These are phyloP conservation scores for Linaria vulgaris DNA, from an alignment of 257 asterid genomes.

Conservation along the genomic window DNA sequence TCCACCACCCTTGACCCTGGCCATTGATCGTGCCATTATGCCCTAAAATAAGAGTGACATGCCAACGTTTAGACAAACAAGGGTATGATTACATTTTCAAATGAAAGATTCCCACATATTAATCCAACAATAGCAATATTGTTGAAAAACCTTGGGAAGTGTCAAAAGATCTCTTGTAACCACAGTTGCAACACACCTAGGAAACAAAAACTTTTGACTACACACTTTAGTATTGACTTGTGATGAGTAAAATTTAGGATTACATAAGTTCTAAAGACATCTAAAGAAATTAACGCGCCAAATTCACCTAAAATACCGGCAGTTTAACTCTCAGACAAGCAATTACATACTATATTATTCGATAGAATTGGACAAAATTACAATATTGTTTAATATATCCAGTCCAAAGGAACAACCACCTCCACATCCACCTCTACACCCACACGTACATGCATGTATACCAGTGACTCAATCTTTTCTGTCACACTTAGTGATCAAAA, in stretches of 20 bases:
- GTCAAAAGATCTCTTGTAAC: conserved; percentile 10
- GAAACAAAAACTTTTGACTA: no score
- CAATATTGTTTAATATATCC: no score
- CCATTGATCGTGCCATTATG: conserved; percentile 82
- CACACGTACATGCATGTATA: no score
- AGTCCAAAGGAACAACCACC: no score
- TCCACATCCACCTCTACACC: no score
- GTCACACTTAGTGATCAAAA: neutral
- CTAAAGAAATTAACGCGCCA: neutral
- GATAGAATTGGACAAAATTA: no score
- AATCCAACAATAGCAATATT: neutral
- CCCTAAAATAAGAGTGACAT: conserved; percentile 40
- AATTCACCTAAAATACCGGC: no score
- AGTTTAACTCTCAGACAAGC: no score
- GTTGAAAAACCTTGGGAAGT: neutral
- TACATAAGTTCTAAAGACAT: neutral
- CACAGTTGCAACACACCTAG: neutral
- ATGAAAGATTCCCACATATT: conserved; percentile 1
- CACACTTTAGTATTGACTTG: no score
- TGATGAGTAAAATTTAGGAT: neutral
- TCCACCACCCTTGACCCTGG: conserved; percentile 86
- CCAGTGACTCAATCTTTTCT: no score
- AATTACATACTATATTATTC: no score
- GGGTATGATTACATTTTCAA: neutral
- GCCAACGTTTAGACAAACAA: conserved; percentile 20